A percentile compares a stretch with the other conserved stretches of the same genome.
These are phyloP conservation scores for Bromus sterilis DNA, from an alignment of 176 grass and related monocot genomes.

Conservation along the genomic window DNA sequence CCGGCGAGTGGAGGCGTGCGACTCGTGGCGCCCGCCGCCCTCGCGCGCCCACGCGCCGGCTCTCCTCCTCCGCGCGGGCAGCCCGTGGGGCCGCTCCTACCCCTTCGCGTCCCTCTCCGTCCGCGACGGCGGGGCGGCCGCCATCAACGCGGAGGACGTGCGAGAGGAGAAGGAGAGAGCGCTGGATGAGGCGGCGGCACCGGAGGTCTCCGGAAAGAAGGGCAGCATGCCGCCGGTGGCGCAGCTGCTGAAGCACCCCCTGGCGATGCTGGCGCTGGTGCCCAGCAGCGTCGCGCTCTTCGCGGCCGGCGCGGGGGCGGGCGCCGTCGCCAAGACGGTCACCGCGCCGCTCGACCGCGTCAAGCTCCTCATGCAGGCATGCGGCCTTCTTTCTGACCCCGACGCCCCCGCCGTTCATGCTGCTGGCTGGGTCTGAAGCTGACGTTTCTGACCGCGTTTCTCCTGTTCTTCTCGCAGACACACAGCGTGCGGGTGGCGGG, in stretches of 20 bases:
- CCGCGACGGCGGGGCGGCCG: slow-evolving; percentile 6
- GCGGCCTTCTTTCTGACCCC: neutral
- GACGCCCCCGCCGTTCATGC: neutral
- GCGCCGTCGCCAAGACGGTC: slow-evolving; percentile 71
- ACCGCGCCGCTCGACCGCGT: slow-evolving; percentile 94
- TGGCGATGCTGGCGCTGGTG: slow-evolving; percentile 69
- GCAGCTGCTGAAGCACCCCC: slow-evolving; percentile 66
- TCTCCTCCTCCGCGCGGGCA: slow-evolving; percentile 4
- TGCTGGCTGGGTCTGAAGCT: neutral
- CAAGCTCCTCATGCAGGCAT: slow-evolving; percentile 95
- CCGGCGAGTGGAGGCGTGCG: slow-evolving; percentile 22
- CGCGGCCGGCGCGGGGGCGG: slow-evolving; percentile 63
- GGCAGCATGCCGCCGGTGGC: slow-evolving; percentile 30
- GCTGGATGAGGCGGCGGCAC: neutral
- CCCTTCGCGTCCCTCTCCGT: slow-evolving; percentile 44
- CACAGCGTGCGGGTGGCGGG: slow-evolving; percentile 59
- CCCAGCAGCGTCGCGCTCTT: slow-evolving; percentile 81
- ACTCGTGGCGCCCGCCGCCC: slow-evolving; percentile 33
- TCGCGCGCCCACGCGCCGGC: neutral
- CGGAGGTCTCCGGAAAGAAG: neutral
- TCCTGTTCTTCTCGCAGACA: slow-evolving; percentile 30
- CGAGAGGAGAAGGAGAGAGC: neutral
- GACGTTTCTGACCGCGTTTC: neutral
- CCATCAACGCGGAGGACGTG: neutral
- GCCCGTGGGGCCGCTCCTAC: neutral